Conservation (phyloP, 768 basidiomycete genomes). For the Lentinus tigrinus region DNA sequence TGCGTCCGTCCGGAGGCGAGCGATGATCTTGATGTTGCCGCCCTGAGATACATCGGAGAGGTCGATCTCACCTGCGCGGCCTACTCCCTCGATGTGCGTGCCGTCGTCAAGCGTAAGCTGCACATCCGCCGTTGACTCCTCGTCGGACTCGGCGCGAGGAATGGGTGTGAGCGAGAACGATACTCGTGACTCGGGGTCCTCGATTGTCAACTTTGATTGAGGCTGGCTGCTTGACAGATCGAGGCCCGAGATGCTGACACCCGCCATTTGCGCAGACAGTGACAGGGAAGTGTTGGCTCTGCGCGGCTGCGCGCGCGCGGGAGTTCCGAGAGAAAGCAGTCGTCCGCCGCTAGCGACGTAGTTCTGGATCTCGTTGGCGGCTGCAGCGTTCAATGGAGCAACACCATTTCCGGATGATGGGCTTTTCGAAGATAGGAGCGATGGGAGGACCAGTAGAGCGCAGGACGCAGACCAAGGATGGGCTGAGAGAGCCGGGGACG, state of each 20-base stretch:
- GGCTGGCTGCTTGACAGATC: constrained; percentile 22
- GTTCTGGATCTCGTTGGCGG: constrained; percentile 40
- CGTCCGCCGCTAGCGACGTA: constrained; percentile 70
- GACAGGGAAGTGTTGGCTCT: background rate
- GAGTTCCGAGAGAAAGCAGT: constrained; percentile 66
- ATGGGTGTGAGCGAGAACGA: background rate
- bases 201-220: constrained; percentile 29
- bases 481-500: constrained; percentile 50
- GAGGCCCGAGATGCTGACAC: background rate
- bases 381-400: constrained; percentile 32
- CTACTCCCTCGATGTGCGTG: background rate
- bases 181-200: constrained; percentile 7
- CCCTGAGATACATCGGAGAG: background rate
- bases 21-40: background rate
- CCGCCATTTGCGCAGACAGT: constrained; percentile 43
- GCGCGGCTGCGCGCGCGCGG: constrained; percentile 20
- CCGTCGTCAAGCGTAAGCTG: background rate
- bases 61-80: background rate
- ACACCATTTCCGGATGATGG: constrained; percentile 8
- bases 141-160: background rate
- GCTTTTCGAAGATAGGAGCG: constrained; percentile 28
- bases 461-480: constrained; percentile 81
- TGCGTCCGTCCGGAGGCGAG: background rate
- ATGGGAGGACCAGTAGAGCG: constrained; percentile 78
- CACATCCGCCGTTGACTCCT: background rate